These are phyloP conservation scores for Carex kokanica DNA, from an alignment of 176 grass and related monocot genomes.

Conservation along the genomic window DNA sequence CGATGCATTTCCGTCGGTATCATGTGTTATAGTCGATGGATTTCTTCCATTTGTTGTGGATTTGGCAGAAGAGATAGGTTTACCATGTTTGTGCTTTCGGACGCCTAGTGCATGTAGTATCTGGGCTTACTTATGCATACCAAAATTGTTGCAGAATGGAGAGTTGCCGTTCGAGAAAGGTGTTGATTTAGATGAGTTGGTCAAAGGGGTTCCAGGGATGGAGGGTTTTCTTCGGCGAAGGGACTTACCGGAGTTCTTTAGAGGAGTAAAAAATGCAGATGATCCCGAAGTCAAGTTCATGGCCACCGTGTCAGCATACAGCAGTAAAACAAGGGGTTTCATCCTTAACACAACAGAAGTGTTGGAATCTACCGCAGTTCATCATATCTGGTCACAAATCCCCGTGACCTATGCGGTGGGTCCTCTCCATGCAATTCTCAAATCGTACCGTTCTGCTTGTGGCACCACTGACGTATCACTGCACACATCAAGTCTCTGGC, in stretches of 20 bases:
- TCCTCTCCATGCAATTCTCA: slow-evolving; percentile 37
- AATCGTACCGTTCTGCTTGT: neutral
- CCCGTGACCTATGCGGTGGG: slow-evolving; percentile 35
- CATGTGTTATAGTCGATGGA: slow-evolving; percentile 41
- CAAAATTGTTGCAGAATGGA: slow-evolving; percentile 14
- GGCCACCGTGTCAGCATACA: neutral
- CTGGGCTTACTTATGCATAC: slow-evolving; percentile 33
- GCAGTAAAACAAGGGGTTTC: slow-evolving; percentile 12
- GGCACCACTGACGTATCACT: neutral
- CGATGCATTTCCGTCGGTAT: slow-evolving; percentile 24
- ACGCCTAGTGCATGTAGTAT: slow-evolving; percentile 31
- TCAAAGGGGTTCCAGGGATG: slow-evolving; percentile 30
- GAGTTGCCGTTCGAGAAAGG: slow-evolving; percentile 1
- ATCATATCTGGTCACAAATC: slow-evolving; percentile 11
- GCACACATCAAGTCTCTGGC: slow-evolving; percentile 30
- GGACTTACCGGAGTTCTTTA: slow-evolving; percentile 24
- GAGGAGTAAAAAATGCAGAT: neutral
- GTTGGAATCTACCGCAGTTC: slow-evolving; percentile 24
- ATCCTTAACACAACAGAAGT: slow-evolving; percentile 43
- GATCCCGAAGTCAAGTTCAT: slow-evolving; percentile 19
- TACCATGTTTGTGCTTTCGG: slow-evolving; percentile 40
- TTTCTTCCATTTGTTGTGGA: slow-evolving; percentile 19
- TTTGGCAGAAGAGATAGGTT: slow-evolving; percentile 36
- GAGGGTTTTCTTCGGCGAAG: slow-evolving; percentile 29
- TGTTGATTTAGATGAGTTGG: slow-evolving; percentile 6